These are phyloP conservation scores for Aspergillus steynii DNA, from an alignment of 495 filamentous ascomycete genomes.

Conservation along the genomic window DNA sequence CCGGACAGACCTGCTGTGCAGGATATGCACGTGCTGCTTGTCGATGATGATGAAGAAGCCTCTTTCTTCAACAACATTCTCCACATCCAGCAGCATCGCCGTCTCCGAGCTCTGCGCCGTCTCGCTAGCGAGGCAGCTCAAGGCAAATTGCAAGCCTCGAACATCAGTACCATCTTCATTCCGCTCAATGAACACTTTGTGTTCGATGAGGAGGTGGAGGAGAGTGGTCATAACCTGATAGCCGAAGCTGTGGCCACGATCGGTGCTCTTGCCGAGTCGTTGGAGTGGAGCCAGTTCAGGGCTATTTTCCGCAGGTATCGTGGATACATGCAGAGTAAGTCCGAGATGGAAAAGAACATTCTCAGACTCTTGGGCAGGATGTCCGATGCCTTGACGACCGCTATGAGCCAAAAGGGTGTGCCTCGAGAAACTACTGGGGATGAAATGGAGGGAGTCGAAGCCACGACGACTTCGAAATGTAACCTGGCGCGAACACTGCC, in stretches of 20 bases:
- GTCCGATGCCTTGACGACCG: constrained; percentile 68
- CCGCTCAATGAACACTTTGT: constrained; percentile 93
- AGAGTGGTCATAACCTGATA: constrained; percentile 78
- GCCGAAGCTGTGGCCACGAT: constrained; percentile 79
- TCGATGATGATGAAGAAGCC: constrained; percentile 78
- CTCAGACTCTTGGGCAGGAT: constrained; percentile 78
- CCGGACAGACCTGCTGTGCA: constrained; percentile 65
- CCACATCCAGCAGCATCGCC: constrained; percentile 86
- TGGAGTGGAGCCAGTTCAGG: constrained; percentile 92
- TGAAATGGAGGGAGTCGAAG: constrained; percentile 32
- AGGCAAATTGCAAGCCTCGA: constrained; percentile 65
- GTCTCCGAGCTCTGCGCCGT: constrained; percentile 77
- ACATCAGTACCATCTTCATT: constrained; percentile 83
- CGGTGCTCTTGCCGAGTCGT: constrained; percentile 65
- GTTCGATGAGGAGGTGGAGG: constrained; percentile 73
- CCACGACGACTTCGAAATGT: constrained; percentile 31
- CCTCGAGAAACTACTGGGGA: constrained; percentile 31
- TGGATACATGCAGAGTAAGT: constrained; percentile 74
- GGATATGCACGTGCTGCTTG: constrained; percentile 74
- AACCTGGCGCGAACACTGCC: constrained; percentile 68
- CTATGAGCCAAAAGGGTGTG: constrained; percentile 45
- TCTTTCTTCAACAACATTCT: constrained; percentile 93
- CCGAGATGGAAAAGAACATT: constrained; percentile 81
- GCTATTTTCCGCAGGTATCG: constrained; percentile 78
- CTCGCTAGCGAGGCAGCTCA: constrained; percentile 65